Percentiles rank a stretch among this genome's conserved stretches.
phyloP scores from a whole-genome alignment of 2,329 filamentous ascomycete genomes.

The Clonostachys solani region DNA sequence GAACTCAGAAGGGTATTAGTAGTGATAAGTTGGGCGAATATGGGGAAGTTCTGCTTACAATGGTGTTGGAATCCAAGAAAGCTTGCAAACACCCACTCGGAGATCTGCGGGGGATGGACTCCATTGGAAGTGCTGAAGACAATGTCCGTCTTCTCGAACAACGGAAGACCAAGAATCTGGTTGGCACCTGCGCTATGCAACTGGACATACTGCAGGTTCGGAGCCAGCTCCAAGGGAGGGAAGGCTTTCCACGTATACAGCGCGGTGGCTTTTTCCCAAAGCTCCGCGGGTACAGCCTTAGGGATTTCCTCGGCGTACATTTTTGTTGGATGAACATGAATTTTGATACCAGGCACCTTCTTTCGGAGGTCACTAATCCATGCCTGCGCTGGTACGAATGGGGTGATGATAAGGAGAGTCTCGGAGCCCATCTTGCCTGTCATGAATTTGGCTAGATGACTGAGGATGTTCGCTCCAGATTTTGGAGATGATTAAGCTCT shows the following conservation, averaged over 20 bases:
- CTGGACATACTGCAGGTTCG: slow-evolving; percentile 47
- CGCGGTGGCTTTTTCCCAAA: slow-evolving; percentile 44
- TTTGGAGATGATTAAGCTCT: no score
- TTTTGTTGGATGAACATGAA: no score
- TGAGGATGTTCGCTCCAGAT: no score
- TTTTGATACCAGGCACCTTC: no score
- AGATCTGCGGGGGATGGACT: slow-evolving; percentile 52
- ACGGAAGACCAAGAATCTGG: slow-evolving; percentile 34
- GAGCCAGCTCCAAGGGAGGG: slow-evolving; percentile 34
- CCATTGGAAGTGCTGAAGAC: slow-evolving; percentile 52
- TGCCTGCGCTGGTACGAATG: no score
- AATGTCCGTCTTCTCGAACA: slow-evolving; percentile 46
- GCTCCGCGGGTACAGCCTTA: slow-evolving; percentile 12
- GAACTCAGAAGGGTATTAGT: slow-evolving; percentile 22
- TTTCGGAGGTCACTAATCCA: no score
- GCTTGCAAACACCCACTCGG: slow-evolving; percentile 51
- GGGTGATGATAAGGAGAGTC: no score
- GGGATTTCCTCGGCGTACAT: not conserved
- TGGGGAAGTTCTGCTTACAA: slow-evolving; percentile 25
- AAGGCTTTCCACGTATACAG: slow-evolving; percentile 37
- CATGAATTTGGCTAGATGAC: no score
- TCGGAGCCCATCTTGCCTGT: no score
- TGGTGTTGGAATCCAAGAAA: slow-evolving; percentile 44
- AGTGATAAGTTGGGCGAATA: slow-evolving; percentile 10
- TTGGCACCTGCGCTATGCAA: slow-evolving; percentile 51